A percentile compares a stretch with the other conserved stretches of the same genome.
phyloP scores from a whole-genome alignment of 805 yeast species.

The Starmerella asiatica region DNA sequence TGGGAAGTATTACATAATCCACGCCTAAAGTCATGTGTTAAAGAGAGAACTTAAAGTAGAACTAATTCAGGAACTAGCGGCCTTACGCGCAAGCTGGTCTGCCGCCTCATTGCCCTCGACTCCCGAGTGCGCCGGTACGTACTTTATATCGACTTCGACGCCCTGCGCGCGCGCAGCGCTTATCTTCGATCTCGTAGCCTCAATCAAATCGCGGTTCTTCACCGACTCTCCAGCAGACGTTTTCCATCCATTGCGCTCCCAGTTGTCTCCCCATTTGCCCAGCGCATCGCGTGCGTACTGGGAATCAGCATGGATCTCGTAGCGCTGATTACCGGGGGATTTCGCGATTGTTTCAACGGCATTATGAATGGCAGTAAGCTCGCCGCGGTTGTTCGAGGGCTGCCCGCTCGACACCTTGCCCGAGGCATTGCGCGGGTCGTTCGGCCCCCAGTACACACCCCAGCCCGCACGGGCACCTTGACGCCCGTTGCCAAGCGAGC shows the following conservation, averaged over 20 bases:
- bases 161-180: constrained; percentile 24
- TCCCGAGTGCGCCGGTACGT: constrained; percentile 67
- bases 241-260: constrained; percentile 47
- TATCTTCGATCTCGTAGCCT: constrained; percentile 28
- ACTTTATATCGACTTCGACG: constrained; percentile 33
- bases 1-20: too few species aligned
- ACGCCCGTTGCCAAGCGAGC: constrained; percentile 48
- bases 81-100: constrained; percentile 58
- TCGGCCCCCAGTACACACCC: constrained; percentile 58
- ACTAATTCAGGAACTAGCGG: too few species aligned
- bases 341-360: constrained; percentile 35
- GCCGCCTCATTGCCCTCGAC: constrained; percentile 62
- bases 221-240: constrained; percentile 35
- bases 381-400: constrained; percentile 75
- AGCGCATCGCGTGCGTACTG: constrained; percentile 46
- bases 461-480: constrained; percentile 42
- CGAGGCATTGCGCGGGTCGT: constrained; percentile 42
- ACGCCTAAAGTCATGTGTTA: too few species aligned
- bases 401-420: constrained; percentile 34
- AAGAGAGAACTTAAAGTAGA: too few species aligned
- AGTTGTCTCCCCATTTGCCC: constrained; percentile 42
- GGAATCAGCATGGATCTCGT: constrained; percentile 45
- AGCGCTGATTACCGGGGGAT: neutral
- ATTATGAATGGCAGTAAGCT: constrained; percentile 48
- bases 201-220: constrained; percentile 40